Conservation (phyloP, 192 early-diverging fungal genomes). For the Entophlyctis helioformis region DNA sequence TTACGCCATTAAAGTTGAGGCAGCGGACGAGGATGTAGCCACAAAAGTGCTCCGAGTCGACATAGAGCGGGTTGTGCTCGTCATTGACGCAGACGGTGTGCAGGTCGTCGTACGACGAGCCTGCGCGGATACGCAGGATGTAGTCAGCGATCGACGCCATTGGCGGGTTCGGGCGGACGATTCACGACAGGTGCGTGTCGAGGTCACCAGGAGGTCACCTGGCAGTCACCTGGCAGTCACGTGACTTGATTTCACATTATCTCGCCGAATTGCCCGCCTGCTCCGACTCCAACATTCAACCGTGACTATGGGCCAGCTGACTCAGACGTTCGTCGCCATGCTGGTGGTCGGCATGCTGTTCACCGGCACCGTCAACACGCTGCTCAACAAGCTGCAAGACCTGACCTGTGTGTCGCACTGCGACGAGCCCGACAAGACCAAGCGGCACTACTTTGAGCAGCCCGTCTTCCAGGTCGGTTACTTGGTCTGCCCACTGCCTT, state of each 20-base stretch:
- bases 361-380: slow-evolving; percentile 66
- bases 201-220: too few species aligned
- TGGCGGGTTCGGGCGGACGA: too few species aligned
- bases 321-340: slow-evolving; percentile 12
- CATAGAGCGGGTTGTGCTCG: slow-evolving; percentile 19
- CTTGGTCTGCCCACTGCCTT: not conserved
- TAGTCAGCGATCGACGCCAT: too few species aligned
- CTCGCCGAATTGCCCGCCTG: too few species aligned
- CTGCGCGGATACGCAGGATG: slow-evolving; percentile 16
- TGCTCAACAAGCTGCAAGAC: slow-evolving; percentile 82
- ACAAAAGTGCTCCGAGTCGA: slow-evolving; percentile 18
- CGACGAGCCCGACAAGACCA: slow-evolving; percentile 53
- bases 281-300: too few species aligned
- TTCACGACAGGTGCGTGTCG: too few species aligned
- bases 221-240: too few species aligned
- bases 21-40: slow-evolving; percentile 25
- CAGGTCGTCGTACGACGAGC: slow-evolving; percentile 13
- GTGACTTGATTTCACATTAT: too few species aligned
- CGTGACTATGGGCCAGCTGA: too few species aligned
- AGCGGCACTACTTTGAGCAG: slow-evolving; percentile 79
- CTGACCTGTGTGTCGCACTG: slow-evolving; percentile 84
- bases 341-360: slow-evolving; percentile 64
- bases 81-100: slow-evolving; percentile 18
- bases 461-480: slow-evolving; percentile 72
- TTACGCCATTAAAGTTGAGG: slow-evolving; percentile 19